Percentiles rank a stretch among this genome's conserved stretches.
phyloP scores from a whole-genome alignment of 306 rosid genomes.

The Prosopis cineraria region DNA sequence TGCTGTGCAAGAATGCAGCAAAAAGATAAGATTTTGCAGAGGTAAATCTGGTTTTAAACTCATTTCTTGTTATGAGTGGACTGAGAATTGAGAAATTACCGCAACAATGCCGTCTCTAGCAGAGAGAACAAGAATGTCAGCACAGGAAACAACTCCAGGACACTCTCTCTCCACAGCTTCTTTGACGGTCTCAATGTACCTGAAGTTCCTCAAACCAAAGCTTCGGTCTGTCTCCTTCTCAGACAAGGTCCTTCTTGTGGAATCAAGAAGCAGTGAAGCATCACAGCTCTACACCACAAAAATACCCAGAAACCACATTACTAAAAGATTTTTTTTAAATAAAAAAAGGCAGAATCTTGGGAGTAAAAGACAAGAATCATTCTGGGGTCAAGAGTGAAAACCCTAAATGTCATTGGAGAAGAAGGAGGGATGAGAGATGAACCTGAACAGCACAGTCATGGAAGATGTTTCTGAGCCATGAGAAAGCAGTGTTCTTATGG shows the following conservation, averaged over 20 bases:
- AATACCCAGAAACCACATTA: background rate
- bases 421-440: constrained; percentile 40
- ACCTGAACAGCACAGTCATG: constrained; percentile 99
- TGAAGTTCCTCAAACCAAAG: constrained; percentile 93
- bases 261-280: constrained; percentile 89
- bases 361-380: background rate
- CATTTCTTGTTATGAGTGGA: background rate
- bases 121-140: constrained; percentile 90
- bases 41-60: background rate
- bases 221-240: constrained; percentile 95
- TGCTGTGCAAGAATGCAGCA: background rate
- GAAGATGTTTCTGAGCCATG: constrained; percentile 98
- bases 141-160: constrained; percentile 92
- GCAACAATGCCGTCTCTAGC: constrained; percentile 91
- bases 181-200: constrained; percentile 91
- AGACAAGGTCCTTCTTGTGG: constrained; percentile 82
- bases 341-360: background rate
- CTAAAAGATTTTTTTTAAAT: background rate
- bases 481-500: constrained; percentile 99
- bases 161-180: constrained; percentile 98
- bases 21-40: background rate
- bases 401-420: background rate
- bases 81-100: constrained; percentile 40
- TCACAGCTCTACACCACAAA: constrained; percentile 69
- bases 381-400: background rate